phyloP scores from a whole-genome alignment of 2,329 filamentous ascomycete species.

The Colletotrichum sp. region DNA sequence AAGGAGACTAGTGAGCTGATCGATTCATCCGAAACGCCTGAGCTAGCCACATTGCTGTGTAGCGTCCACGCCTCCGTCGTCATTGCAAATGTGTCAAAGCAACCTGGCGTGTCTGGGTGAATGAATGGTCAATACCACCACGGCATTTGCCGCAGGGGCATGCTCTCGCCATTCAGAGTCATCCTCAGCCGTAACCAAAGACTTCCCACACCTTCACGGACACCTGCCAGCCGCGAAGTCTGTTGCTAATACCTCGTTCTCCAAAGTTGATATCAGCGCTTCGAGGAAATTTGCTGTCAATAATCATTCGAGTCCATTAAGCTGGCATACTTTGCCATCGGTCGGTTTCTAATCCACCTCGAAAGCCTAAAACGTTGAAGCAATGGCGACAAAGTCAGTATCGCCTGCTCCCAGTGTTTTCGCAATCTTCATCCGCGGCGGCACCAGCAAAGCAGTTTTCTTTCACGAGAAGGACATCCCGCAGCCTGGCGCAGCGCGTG shows the following conservation, averaged over 20 bases:
- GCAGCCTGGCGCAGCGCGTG: slow-evolving; percentile 45
- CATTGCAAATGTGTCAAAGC: not conserved
- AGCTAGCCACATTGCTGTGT: not conserved
- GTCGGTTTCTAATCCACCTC: not conserved
- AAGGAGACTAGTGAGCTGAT: not conserved
- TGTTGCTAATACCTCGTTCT: not conserved
- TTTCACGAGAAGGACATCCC: slow-evolving; percentile 58
- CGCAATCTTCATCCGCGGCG: not conserved
- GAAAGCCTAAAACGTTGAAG: not conserved
- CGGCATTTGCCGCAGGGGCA: not conserved
- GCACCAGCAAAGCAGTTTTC: slow-evolving; percentile 34
- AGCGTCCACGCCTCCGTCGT: not conserved
- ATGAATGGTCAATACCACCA: not conserved
- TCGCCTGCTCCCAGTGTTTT: not conserved
- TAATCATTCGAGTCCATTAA: not conserved
- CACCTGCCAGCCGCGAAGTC: not conserved
- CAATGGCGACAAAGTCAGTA: not conserved
- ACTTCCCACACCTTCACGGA: not conserved
- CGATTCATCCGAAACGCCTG: not conserved
- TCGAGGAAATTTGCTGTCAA: not conserved
- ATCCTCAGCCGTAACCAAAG: not conserved
- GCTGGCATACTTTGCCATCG: not conserved
- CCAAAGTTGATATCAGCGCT: not conserved
- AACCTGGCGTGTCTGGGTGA: not conserved
- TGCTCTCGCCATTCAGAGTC: not conserved